A percentile compares a stretch with the other conserved stretches of the same genome.
phyloP scores from a whole-genome alignment of 1,139 yeast genomes.

The Nakaseomyces bracarensis region DNA sequence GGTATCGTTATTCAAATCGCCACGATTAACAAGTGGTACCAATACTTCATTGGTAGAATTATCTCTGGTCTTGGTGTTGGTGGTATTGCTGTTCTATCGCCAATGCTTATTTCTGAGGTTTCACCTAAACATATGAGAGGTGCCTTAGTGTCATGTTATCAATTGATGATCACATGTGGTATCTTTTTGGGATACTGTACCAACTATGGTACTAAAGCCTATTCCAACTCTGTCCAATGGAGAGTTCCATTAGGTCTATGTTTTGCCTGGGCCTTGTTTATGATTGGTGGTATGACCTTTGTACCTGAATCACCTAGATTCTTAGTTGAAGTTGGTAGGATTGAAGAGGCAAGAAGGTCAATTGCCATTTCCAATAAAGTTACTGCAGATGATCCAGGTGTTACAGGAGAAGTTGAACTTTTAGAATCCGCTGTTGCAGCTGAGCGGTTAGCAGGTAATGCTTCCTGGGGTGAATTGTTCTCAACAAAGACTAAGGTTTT shows the following conservation, averaged over 20 bases:
- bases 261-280: conserved; percentile 38
- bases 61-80: conserved; percentile 62
- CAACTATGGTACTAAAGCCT: conserved; percentile 48
- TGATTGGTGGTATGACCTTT: conserved; percentile 48
- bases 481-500: conserved; percentile 48
- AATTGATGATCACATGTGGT: conserved; percentile 56
- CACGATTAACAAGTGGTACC: conserved; percentile 44
- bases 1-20: conserved; percentile 60
- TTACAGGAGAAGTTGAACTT: conserved; percentile 49
- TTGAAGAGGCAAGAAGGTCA: conserved; percentile 52
- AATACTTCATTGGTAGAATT: conserved; percentile 53
- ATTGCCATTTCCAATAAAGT: conserved; percentile 52
- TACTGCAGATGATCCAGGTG: conserved; percentile 47
- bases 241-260: conserved; percentile 53
- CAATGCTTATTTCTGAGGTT: conserved; percentile 58
- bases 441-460: conserved; percentile 52
- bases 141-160: conserved; percentile 55
- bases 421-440: conserved; percentile 56
- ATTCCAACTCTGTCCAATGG: conserved; percentile 48
- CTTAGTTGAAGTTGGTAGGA: conserved; percentile 44
- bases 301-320: conserved; percentile 79
- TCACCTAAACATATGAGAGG: conserved; percentile 65
- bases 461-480: conserved; percentile 51
- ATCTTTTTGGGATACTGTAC: conserved; percentile 57
- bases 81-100: conserved; percentile 52